A percentile compares a stretch with the other conserved stretches of the same genome.
Evolutionary conservation across 2,329 filamentous ascomycete species (phyloP).

Genomic region (Botrytis pseudocinerea): DNA sequence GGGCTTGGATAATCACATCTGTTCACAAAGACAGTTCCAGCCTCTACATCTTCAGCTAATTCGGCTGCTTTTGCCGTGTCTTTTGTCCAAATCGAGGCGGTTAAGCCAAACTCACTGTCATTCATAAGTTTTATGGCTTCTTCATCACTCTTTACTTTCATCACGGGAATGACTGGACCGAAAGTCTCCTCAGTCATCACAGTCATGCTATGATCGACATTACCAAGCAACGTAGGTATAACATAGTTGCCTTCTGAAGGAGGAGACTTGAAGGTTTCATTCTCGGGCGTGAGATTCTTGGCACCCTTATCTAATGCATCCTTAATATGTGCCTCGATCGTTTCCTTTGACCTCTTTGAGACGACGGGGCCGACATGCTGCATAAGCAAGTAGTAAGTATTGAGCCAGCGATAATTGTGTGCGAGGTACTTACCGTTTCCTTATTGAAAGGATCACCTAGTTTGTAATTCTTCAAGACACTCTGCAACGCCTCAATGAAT

Average conservation of each 20-base stretch:
- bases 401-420: conserved; percentile 5
- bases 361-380: conserved; percentile 81
- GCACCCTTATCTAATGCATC: conserved; percentile 84
- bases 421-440: conserved; percentile 50
- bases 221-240: conserved; percentile 76
- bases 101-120: conserved; percentile 89
- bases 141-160: conserved; percentile 78
- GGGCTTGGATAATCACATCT: conserved; percentile 89
- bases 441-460: conserved; percentile 85
- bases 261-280: conserved; percentile 70
- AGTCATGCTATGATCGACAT: conserved; percentile 78
- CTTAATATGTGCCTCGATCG: conserved; percentile 75
- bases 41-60: conserved; percentile 79
- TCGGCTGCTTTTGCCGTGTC: conserved; percentile 74
- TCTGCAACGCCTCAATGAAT: conserved; percentile 77
- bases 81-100: conserved; percentile 97
- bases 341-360: conserved; percentile 73
- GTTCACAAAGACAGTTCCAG: conserved; percentile 95
- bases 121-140: conserved; percentile 90
- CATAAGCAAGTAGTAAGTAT: conserved; percentile 18
- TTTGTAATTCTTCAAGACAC: conserved; percentile 77
- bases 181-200: conserved; percentile 97
- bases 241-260: conserved; percentile 85
- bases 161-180: conserved; percentile 86
- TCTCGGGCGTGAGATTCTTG: conserved; percentile 79